These are phyloP conservation scores for Spinacia oleracea DNA, from an alignment of 179 eudicot species.

Conservation along the genomic window DNA sequence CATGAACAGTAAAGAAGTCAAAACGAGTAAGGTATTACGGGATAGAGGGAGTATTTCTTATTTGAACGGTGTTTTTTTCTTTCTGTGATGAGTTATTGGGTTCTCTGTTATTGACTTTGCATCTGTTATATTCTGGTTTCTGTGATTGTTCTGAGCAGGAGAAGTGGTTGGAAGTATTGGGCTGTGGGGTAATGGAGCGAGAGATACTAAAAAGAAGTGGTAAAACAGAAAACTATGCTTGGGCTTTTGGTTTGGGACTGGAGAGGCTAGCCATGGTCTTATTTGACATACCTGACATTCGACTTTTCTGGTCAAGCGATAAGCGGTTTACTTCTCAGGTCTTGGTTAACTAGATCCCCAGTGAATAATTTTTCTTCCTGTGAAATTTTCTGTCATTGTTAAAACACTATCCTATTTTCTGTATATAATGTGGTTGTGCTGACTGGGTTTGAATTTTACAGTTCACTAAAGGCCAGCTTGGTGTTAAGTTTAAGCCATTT, in stretches of 20 bases:
- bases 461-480: constrained; percentile 78
- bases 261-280: constrained; percentile 97
- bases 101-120: background rate
- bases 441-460: constrained; percentile 28
- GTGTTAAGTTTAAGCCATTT: constrained; percentile 77
- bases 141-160: constrained; percentile 50
- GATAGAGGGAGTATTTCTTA: too few species aligned
- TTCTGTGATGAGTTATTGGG: background rate
- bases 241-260: constrained; percentile 99
- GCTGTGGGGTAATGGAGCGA: constrained; percentile 95
- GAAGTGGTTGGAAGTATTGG: constrained; percentile 94
- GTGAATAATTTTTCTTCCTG: background rate
- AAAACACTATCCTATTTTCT: background rate
- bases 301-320: constrained; percentile 85
- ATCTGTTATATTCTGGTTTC: background rate
- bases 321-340: constrained; percentile 95
- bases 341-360: constrained; percentile 1
- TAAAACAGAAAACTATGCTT: constrained; percentile 67
- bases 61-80: background rate
- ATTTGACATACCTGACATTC: constrained; percentile 86
- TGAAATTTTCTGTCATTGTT: background rate
- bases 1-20: too few species aligned
- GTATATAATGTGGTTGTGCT: background rate
- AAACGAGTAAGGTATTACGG: too few species aligned
- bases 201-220: constrained; percentile 88